A percentile compares a stretch with the other conserved stretches of the same genome.
Evolutionary conservation across 768 basidiomycete genomes (phyloP).

Genomic region (Kwoniella pini): DNA sequence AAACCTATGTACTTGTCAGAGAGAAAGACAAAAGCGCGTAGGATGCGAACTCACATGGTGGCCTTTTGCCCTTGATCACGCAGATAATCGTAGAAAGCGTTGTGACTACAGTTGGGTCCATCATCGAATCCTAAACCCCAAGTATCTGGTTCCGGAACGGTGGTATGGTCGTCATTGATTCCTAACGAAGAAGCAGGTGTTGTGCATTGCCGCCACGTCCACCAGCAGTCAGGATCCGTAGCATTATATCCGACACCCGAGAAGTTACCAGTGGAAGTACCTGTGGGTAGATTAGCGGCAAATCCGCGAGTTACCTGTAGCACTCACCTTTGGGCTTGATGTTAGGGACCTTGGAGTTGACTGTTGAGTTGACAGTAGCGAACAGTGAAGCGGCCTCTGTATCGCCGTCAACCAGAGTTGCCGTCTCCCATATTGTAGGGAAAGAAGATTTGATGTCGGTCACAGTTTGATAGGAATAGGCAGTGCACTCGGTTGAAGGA

Average conservation of each 20-base stretch:
- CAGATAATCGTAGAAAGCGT: conserved; percentile 56
- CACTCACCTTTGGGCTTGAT: conserved; percentile 41
- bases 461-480: conserved; percentile 50
- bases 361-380: conserved; percentile 43
- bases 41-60: conserved; percentile 47
- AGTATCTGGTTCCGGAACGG: conserved; percentile 51
- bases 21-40: background rate
- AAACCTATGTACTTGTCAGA: conserved; percentile 35
- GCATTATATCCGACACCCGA: conserved; percentile 38
- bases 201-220: conserved; percentile 49
- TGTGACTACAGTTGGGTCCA: conserved; percentile 56
- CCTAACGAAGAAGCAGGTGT: conserved; percentile 36
- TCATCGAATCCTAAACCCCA: conserved; percentile 56
- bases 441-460: conserved; percentile 28
- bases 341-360: conserved; percentile 45
- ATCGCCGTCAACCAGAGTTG: conserved; percentile 49
- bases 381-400: conserved; percentile 46
- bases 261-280: conserved; percentile 49
- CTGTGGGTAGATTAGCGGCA: background rate
- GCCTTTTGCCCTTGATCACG: conserved; percentile 52
- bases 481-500: conserved; percentile 42
- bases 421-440: conserved; percentile 50
- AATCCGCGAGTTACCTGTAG: conserved; percentile 1
- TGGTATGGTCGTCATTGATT: conserved; percentile 48
- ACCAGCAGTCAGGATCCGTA: conserved; percentile 56